Percentiles rank a stretch among this genome's conserved stretches.
phyloP scores from a whole-genome alignment of 225 moss, liverwort and hornwort genomes.

The Bryum argenteum region DNA sequence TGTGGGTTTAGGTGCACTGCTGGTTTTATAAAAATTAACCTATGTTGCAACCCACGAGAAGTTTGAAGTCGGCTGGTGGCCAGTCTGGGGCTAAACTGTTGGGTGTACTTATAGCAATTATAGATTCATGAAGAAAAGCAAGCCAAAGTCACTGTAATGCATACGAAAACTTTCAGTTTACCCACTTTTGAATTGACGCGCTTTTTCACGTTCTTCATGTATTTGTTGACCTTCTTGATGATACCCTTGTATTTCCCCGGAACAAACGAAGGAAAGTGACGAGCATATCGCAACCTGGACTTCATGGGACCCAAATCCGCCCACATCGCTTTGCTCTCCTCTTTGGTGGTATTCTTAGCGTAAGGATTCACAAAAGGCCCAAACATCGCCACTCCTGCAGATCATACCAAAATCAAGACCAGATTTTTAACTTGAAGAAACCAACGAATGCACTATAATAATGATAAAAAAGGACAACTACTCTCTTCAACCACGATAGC shows the following conservation, averaged over 20 bases:
- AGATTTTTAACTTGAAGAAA: neutral
- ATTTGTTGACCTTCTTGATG: slow-evolving; percentile 54
- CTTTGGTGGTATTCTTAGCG: slow-evolving; percentile 59
- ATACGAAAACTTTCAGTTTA: neutral
- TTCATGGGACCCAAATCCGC: slow-evolving; percentile 57
- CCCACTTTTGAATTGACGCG: slow-evolving; percentile 53
- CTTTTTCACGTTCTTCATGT: slow-evolving; percentile 41
- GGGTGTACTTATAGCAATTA: neutral
- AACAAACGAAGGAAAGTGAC: slow-evolving; percentile 64
- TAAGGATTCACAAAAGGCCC: slow-evolving; percentile 80
- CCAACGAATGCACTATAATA: too few relatives aligned
- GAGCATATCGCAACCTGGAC: slow-evolving; percentile 63
- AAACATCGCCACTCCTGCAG: slow-evolving; percentile 75
- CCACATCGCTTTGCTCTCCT: slow-evolving; percentile 73
- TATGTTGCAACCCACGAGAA: too few relatives aligned
- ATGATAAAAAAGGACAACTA: neutral
- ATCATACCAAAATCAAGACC: slow-evolving; percentile 2
- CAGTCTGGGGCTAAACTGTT: too few relatives aligned
- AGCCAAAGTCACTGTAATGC: neutral
- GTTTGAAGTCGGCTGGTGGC: too few relatives aligned
- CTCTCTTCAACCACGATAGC: neutral
- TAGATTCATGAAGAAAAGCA: slow-evolving; percentile 2
- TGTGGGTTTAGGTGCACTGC: too few relatives aligned
- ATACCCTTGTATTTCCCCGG: slow-evolving; percentile 61
- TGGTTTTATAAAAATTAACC: too few relatives aligned